Evolutionary conservation across 2,329 filamentous ascomycete genomes (phyloP), one percentile per base, ranked within the genome.

Genomic region (Triangularia setosa): DNA sequence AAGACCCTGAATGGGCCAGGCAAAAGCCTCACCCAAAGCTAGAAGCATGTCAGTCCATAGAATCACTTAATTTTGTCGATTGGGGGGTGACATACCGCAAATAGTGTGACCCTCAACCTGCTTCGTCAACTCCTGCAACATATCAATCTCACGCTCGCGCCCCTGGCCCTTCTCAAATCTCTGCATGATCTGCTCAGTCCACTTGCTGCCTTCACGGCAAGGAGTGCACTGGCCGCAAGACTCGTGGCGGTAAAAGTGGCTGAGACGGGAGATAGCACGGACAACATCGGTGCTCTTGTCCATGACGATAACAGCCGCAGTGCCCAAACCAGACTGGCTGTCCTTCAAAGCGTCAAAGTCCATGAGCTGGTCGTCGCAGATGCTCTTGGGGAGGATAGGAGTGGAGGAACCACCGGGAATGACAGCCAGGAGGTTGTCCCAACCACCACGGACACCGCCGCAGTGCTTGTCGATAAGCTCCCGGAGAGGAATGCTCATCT

Each of bases 31-130:
- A 65, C 95, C 95, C 69, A 99, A 83, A 79, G 94, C 89, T 91
- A 53, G 59, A 74, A n/a, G 27, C 23, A 16, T 25, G 25, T 79
- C 70, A 79, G 72, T 71, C n/a, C n/a, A n/a, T 70, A 23, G 12
- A 59, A 52, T 54, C 25, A 44, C 14, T 28, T n/a, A 40, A n/a
- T n/a, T 12, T 35, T n/a, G 18, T 2, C 4, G 40, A 1, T 14
- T 7, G 57, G 24, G 21, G 21, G 30, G 44, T 27, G 33, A 82
- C 87, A 76, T 86, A 90, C 88, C 95, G 80, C 95, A 99, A 74
- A 99, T 99, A 57, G 95, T 98, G 83, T 99, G 95, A 11, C 95
- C 95, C 82, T 99, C 95, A 67, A 99, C 95, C 81, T 99, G 95
- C 86, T 99, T 99, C 68, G 95, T 99, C 72, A 99, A 82, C 83